Evolutionary conservation across 176 grass and related monocot species (phyloP).

Genomic region (Juncus effusus): DNA sequence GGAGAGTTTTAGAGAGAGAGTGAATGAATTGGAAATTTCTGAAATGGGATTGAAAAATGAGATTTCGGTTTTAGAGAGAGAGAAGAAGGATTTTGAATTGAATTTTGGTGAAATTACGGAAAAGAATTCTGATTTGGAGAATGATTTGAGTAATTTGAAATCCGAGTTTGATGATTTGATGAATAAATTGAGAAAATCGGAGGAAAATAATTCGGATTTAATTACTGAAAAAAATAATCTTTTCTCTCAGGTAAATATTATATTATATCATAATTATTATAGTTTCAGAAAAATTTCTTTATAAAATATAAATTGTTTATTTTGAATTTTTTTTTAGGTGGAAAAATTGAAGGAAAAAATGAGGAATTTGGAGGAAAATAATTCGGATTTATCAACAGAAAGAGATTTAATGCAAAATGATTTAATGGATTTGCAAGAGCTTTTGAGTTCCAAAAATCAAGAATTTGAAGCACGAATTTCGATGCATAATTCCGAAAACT

Average conservation of each 20-base stretch:
- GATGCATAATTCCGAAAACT: slow-evolving; percentile 56
- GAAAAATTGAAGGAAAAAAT: slow-evolving; percentile 28
- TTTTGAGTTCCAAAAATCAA: slow-evolving; percentile 25
- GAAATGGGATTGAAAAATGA: slow-evolving; percentile 28
- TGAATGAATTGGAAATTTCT: slow-evolving; percentile 49
- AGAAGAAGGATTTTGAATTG: slow-evolving; percentile 28
- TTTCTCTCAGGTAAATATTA: slow-evolving; percentile 23
- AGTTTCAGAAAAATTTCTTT: neutral
- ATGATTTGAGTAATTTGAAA: slow-evolving; percentile 13
- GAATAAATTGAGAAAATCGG: slow-evolving; percentile 26
- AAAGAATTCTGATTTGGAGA: slow-evolving; percentile 36
- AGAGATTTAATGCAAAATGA: slow-evolving; percentile 54
- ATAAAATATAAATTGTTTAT: neutral
- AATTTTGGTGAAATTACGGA: slow-evolving; percentile 24
- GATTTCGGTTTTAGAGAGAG: slow-evolving; percentile 18
- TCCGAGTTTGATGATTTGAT: slow-evolving; percentile 8
- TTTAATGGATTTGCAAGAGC: slow-evolving; percentile 24
- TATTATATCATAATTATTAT: neutral
- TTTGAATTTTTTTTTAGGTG: slow-evolving; percentile 29
- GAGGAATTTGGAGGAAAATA: slow-evolving; percentile 32
- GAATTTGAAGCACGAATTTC: slow-evolving; percentile 35
- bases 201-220: slow-evolving; percentile 31
- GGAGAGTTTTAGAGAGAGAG: slow-evolving; percentile 47
- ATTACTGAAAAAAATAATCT: slow-evolving; percentile 32
- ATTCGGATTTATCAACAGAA: slow-evolving; percentile 48